Evolutionary conservation across 1,284 basidiomycete species (phyloP).

Genomic region (Cutaneotrichosporon sp.): DNA sequence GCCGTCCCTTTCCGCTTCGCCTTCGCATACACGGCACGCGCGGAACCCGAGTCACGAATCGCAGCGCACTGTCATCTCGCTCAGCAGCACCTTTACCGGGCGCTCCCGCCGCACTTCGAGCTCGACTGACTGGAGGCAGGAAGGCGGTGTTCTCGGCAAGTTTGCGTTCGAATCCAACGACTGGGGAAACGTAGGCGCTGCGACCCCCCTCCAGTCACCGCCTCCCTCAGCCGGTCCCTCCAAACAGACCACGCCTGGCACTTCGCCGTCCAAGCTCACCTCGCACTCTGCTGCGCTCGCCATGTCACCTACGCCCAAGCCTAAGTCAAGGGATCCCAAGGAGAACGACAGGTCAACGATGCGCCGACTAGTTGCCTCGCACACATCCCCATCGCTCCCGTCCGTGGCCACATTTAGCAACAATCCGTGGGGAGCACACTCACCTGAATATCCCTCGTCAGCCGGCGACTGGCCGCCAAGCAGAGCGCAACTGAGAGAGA

Average conservation of each 20-base stretch:
- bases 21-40: not conserved
- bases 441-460: not conserved
- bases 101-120: constrained; percentile 9
- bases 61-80: constrained; percentile 20
- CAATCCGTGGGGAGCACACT: not conserved
- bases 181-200: constrained; percentile 10
- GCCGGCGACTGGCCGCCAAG: not conserved
- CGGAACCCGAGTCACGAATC: constrained; percentile 7
- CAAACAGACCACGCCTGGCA: not conserved
- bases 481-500: not conserved
- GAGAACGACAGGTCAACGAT: not conserved
- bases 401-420: constrained; percentile 3
- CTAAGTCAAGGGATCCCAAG: not conserved
- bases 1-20: not conserved
- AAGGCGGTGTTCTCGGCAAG: constrained; percentile 26
- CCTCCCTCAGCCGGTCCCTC: not conserved
- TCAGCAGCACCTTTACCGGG: constrained; percentile 22
- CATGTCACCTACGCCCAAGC: constrained; percentile 2
- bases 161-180: constrained; percentile 21
- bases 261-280: not conserved
- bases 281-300: not conserved
- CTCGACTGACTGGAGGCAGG: constrained; percentile 21
- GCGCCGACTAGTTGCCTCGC: constrained; percentile 8
- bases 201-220: constrained; percentile 3
- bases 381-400: constrained; percentile 7